These are phyloP conservation scores for Aquanectria penicillioides DNA, from an alignment of 2,329 filamentous ascomycete genomes.

Conservation along the genomic window DNA sequence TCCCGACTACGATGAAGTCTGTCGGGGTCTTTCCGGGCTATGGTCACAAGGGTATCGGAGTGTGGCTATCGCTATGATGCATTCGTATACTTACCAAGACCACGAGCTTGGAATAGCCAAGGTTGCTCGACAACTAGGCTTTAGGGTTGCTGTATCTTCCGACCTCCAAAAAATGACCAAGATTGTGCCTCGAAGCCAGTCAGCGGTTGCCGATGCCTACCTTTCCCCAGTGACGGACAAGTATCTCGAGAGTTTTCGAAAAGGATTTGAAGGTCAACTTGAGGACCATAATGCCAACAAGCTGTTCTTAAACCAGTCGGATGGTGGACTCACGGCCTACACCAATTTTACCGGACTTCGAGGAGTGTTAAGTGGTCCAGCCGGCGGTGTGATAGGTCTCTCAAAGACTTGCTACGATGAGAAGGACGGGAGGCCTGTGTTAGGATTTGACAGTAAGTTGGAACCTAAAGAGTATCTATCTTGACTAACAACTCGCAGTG, in stretches of 20 bases:
- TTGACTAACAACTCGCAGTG: constrained; percentile 19
- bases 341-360: constrained; percentile 69
- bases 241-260: constrained; percentile 73
- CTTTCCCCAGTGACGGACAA: constrained; percentile 75
- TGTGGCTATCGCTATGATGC: constrained; percentile 86
- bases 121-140: constrained; percentile 79
- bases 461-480: no score
- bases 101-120: constrained; percentile 80
- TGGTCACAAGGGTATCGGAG: constrained; percentile 75
- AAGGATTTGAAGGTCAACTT: constrained; percentile 67
- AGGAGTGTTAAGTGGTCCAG: constrained; percentile 73
- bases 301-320: constrained; percentile 73
- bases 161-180: constrained; percentile 76
- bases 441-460: constrained; percentile 36
- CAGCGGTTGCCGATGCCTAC: constrained; percentile 76
- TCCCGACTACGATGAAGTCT: constrained; percentile 60
- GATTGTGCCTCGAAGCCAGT: constrained; percentile 73
- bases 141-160: constrained; percentile 73
- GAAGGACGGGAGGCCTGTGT: constrained; percentile 70
- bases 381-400: constrained; percentile 76
- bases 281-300: constrained; percentile 52
- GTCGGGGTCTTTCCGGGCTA: constrained; percentile 63
- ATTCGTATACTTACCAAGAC: constrained; percentile 85
- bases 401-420: constrained; percentile 74
- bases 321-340: constrained; percentile 56